Base-by-base conservation (phyloP, 1,284 basidiomycete species). In the Pterulicium gracile region DNA sequence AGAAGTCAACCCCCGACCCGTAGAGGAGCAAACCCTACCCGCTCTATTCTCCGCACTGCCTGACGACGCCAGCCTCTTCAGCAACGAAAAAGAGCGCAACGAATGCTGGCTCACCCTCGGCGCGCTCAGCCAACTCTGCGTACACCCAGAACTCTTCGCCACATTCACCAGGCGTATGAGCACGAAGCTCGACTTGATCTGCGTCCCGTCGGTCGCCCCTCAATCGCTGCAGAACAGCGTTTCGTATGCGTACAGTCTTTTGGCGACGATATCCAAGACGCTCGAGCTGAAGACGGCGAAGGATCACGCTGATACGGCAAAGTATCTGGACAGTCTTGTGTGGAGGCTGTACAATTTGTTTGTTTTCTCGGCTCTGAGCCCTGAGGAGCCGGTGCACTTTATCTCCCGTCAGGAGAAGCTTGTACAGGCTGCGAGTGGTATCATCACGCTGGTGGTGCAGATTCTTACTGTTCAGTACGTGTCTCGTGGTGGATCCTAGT, bases 231-330 rank as follows among this genome's bases (percentile, higher is more conserved):
- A 88, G 58, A 69, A 77, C 12, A 66, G 61, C 15, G 77, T 84
- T 1, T 86, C 89, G 7, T 96, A 93, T 58, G 80, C 79, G 0
- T 88, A 90, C 62, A 79, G 90, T 23, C 71, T 96, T n/a, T 68
- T 96, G 22, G 68, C 72, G 48, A 77, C 84, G 0, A 62, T 96
- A 2, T 67, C 70, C 1, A 73, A 75, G 34, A 79, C 84, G 0
- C 61, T 95, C 17, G 57, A 68, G 5, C 62, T 58, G n/a, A 96
- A 96, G 64, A 70, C 81, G 5, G 69, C 71, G 5, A 66, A 63
- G 54, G 58, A 63, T 49, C 56, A 95, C 58, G 58, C 65, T 1
- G 93, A 96, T 56, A 70, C 95, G 3, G 64, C 75, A 1, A 88
- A 87, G 61, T 90, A 90, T 57, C 71, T 85, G 40, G 85, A 91